Conservation (phyloP, 2,329 filamentous ascomycete genomes). For the Diaporthe sp. region DNA sequence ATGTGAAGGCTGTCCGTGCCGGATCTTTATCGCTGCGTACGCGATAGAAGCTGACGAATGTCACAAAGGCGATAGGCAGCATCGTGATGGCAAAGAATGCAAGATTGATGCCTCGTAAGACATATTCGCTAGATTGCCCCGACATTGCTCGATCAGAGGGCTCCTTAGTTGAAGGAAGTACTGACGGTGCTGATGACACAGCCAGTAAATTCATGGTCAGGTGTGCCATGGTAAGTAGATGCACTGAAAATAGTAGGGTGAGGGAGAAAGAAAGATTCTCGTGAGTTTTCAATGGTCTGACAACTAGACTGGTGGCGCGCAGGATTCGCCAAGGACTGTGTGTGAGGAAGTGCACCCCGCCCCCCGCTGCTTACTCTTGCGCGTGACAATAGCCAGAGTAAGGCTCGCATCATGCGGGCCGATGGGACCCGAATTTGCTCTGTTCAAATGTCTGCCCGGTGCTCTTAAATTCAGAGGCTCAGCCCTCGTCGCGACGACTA, state of each 20-base stretch:
- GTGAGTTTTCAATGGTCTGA: background rate
- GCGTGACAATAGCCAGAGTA: background rate
- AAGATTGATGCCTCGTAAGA: conserved; percentile 3
- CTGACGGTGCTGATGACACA: conserved; percentile 5
- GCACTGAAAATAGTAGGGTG: background rate
- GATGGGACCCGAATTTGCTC: background rate
- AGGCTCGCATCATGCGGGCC: background rate
- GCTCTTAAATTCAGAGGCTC: background rate
- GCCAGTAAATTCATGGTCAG: background rate
- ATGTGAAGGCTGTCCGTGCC: conserved; percentile 1
- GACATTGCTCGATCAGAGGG: background rate
- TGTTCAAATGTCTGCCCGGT: background rate
- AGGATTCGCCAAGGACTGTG: conserved; percentile 5
- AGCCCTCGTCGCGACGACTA: background rate
- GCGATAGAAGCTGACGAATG: background rate
- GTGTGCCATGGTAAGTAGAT: background rate
- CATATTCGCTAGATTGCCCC: background rate
- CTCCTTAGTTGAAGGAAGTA: conserved; percentile 1
- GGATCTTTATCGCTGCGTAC: conserved; percentile 1
- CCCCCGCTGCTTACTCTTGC: background rate
- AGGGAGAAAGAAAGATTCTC: background rate
- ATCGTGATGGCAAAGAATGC: conserved; percentile 3
- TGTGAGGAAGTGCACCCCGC: background rate
- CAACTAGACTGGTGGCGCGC: background rate
- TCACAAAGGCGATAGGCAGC: background rate